A percentile compares a stretch with the other conserved stretches of the same genome.
These are phyloP conservation scores for Lactarius quietus DNA, from an alignment of 768 basidiomycete genomes.

Conservation along the genomic window DNA sequence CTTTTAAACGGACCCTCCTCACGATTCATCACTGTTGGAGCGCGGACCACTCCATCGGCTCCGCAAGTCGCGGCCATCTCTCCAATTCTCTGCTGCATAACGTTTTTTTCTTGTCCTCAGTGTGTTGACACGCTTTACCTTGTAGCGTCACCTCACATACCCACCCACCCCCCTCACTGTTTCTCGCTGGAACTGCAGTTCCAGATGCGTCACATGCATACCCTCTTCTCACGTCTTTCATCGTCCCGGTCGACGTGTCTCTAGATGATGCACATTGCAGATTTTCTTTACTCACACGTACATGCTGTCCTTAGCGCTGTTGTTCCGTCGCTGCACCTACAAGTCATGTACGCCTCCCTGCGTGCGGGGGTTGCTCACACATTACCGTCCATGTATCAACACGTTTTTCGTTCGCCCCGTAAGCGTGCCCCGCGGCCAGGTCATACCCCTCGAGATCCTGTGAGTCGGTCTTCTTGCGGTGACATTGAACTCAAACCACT, in stretches of 20 bases:
- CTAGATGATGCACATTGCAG: slow-evolving; percentile 18
- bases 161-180: slow-evolving; percentile 1
- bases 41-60: neutral
- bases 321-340: slow-evolving; percentile 1
- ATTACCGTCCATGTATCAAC: neutral
- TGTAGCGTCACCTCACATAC: neutral
- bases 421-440: neutral
- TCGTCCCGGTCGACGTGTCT: slow-evolving; percentile 7
- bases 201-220: slow-evolving; percentile 17
- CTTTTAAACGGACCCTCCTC: slow-evolving; percentile 36
- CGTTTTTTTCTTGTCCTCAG: neutral
- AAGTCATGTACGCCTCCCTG: slow-evolving; percentile 3
- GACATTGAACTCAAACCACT: too few species aligned
- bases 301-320: slow-evolving; percentile 2
- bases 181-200: slow-evolving; percentile 15
- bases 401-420: neutral
- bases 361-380: slow-evolving; percentile 5
- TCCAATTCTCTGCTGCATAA: neutral
- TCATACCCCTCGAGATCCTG: neutral
- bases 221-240: slow-evolving; percentile 4
- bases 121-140: neutral
- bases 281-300: slow-evolving; percentile 4
- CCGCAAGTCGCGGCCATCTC: slow-evolving; percentile 3
- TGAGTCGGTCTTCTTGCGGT: neutral
- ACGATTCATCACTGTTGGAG: neutral